These are phyloP conservation scores for Leccinum incarnatum DNA, from an alignment of 768 basidiomycete genomes.

Conservation along the genomic window DNA sequence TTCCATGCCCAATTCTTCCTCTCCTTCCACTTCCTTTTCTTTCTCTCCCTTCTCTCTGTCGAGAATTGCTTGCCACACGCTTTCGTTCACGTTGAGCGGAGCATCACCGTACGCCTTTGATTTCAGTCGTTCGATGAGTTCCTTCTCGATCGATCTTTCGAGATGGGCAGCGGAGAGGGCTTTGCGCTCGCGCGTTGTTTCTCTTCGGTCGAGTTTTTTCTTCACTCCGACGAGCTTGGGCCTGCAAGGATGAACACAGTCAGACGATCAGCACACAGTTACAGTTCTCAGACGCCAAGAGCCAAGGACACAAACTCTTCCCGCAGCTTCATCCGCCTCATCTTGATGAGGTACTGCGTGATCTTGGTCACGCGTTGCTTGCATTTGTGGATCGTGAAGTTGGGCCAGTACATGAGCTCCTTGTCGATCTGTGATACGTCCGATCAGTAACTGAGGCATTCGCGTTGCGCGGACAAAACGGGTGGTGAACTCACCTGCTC, in stretches of 20 bases:
- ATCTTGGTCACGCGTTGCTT: slow-evolving; percentile 99
- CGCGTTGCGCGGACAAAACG: not conserved
- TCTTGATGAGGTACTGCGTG: slow-evolving; percentile 98
- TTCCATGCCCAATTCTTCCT: slow-evolving; percentile 41
- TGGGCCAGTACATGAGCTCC: slow-evolving; percentile 97
- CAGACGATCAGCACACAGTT: not conserved
- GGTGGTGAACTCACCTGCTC: slow-evolving; percentile 66
- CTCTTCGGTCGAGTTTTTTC: slow-evolving; percentile 94
- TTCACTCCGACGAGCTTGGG: slow-evolving; percentile 93
- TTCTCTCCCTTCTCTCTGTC: slow-evolving; percentile 66
- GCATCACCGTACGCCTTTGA: slow-evolving; percentile 97
- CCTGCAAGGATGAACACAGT: slow-evolving; percentile 39
- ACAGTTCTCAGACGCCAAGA: not conserved
- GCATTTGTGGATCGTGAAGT: slow-evolving; percentile 97
- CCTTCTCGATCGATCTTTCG: slow-evolving; percentile 93
- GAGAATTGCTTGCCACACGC: slow-evolving; percentile 89
- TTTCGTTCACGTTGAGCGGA: slow-evolving; percentile 97
- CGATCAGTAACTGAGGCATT: not conserved
- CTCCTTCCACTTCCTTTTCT: slow-evolving; percentile 42
- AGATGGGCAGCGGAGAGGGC: slow-evolving; percentile 94
- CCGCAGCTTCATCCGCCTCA: slow-evolving; percentile 84
- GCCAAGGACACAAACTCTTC: slow-evolving; percentile 61
- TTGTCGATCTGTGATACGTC: slow-evolving; percentile 71
- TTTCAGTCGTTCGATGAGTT: slow-evolving; percentile 92
- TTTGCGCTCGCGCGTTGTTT: slow-evolving; percentile 90